Conservation (phyloP, 306 rosid species). For the Glycine soja region DNA sequence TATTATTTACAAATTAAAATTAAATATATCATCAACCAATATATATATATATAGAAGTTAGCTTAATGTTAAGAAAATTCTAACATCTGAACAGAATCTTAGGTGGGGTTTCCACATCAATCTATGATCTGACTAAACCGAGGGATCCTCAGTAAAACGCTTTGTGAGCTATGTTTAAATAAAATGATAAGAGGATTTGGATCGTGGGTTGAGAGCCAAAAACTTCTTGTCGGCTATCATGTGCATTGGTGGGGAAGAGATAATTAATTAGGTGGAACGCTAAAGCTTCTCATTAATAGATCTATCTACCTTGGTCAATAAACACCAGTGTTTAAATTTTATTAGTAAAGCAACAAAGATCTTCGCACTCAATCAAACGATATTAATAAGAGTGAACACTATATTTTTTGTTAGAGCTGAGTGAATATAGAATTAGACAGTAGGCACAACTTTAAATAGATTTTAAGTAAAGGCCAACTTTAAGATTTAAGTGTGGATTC, state of each 20-base stretch:
- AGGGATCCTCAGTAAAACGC: background rate
- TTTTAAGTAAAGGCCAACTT: background rate
- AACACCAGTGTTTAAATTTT: background rate
- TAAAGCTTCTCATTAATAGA: background rate
- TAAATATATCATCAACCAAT: no score
- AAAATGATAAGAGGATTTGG: background rate
- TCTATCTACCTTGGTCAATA: background rate
- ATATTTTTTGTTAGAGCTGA: background rate
- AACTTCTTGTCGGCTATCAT: background rate
- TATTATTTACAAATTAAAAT: no score
- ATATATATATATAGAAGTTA: no score
- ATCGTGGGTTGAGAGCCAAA: background rate
- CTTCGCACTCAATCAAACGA: background rate
- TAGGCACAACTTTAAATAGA: background rate
- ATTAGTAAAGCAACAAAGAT: background rate
- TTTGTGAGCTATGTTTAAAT: background rate
- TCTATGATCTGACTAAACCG: background rate
- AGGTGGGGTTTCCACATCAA: conserved; percentile 8
- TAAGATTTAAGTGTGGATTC: background rate
- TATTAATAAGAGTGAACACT: background rate
- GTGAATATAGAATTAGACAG: background rate
- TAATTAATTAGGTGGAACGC: background rate
- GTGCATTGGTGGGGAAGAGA: background rate
- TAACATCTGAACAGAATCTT: background rate
- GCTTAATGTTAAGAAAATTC: background rate